These are phyloP conservation scores for Acacia crassicarpa DNA, from an alignment of 306 rosid genomes.

Conservation along the genomic window DNA sequence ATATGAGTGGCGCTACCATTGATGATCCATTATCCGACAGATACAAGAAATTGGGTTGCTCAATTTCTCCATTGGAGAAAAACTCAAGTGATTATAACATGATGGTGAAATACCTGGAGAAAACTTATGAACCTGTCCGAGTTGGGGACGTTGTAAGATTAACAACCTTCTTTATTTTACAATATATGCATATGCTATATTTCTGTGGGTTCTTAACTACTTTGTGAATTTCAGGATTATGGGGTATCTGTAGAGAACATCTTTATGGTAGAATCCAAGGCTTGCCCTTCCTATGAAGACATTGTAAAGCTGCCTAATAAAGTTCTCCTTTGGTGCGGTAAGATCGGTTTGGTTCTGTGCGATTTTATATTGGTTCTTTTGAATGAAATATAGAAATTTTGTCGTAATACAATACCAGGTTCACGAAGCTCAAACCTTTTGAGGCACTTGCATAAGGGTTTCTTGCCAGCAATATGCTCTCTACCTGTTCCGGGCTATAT, in stretches of 20 bases:
- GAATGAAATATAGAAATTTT: conserved; percentile 4
- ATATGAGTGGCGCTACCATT: conserved; percentile 71
- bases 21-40: conserved; percentile 74
- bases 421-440: conserved; percentile 71
- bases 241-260: conserved; percentile 64
- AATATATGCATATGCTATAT: not conserved
- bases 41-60: conserved; percentile 63
- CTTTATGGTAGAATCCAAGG: conserved; percentile 53
- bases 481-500: conserved; percentile 79
- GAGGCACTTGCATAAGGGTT: conserved; percentile 86
- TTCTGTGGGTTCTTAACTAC: not conserved
- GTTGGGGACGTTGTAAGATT: conserved; percentile 67
- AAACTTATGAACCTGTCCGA: conserved; percentile 74
- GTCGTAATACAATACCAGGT: conserved; percentile 33
- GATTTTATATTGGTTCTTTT: not conserved
- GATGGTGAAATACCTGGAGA: conserved; percentile 77
- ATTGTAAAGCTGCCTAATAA: conserved; percentile 73
- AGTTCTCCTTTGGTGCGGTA: conserved; percentile 88
- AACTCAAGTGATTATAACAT: conserved; percentile 63
- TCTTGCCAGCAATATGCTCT: conserved; percentile 71
- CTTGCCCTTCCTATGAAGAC: conserved; percentile 62
- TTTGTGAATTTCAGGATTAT: conserved; percentile 59
- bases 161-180: not conserved
- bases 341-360: conserved; percentile 8
- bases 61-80: conserved; percentile 60